Conservation (phyloP, 306 rosid genomes). For the Amphicarpaea edgeworthii region DNA sequence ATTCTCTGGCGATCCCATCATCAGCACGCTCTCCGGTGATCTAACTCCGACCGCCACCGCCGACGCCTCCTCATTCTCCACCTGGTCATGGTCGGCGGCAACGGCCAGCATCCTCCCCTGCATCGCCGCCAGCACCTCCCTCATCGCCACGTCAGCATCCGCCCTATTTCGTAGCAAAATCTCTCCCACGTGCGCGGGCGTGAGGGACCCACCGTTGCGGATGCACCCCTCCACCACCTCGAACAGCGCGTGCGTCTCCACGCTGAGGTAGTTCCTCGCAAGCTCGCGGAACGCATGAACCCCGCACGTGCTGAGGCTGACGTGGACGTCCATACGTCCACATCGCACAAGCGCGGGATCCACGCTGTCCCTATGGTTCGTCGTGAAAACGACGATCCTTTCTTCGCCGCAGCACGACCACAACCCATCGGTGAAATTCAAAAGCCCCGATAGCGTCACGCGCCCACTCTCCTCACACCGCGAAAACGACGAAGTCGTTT, state of each 20-base stretch:
- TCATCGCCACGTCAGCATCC: constrained; percentile 69
- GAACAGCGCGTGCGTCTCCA: constrained; percentile 64
- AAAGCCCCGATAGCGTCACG: constrained; percentile 83
- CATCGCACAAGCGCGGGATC: constrained; percentile 85
- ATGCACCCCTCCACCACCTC: constrained; percentile 73
- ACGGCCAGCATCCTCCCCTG: constrained; percentile 56
- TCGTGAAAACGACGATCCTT: constrained; percentile 80
- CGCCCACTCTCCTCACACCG: constrained; percentile 61
- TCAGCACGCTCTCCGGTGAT: constrained; percentile 84
- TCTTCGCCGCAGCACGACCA: constrained; percentile 95
- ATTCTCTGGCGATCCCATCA: constrained; percentile 80
- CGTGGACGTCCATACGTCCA: constrained; percentile 93
- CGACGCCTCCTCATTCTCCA: constrained; percentile 50
- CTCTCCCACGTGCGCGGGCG: constrained; percentile 91
- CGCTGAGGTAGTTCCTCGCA: constrained; percentile 66
- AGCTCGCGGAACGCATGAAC: constrained; percentile 68
- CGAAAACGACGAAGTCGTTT: constrained; percentile 36
- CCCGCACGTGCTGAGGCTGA: constrained; percentile 80
- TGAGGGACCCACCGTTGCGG: constrained; percentile 72
- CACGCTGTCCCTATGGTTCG: constrained; percentile 73
- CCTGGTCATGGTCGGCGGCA: constrained; percentile 38
- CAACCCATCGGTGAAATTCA: constrained; percentile 85
- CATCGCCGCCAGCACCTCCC: constrained; percentile 73
- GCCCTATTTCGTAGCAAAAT: constrained; percentile 68
- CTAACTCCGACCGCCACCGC: constrained; percentile 42